phyloP scores from a whole-genome alignment of 1,284 basidiomycete genomes.

The Apiotrichum akiyoshidainum region DNA sequence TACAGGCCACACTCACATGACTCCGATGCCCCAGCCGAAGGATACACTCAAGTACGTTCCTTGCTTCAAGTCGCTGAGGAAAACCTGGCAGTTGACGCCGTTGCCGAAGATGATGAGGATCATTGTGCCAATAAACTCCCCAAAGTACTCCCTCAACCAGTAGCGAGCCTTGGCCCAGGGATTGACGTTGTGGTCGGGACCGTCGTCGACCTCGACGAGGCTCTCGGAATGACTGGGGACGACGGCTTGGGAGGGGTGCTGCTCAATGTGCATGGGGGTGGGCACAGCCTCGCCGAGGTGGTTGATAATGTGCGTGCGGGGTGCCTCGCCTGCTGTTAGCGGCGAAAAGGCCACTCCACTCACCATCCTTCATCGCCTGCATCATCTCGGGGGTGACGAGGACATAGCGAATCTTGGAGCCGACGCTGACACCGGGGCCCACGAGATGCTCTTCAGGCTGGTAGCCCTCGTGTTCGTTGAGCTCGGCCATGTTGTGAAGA shows the following conservation, averaged over 20 bases:
- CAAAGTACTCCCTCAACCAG: constrained; percentile 9
- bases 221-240: background rate
- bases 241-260: background rate
- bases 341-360: background rate
- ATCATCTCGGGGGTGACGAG: constrained; percentile 17
- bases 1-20: constrained; percentile 12
- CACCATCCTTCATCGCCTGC: constrained; percentile 8
- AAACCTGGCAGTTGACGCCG: constrained; percentile 20
- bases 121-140: constrained; percentile 20
- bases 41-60: constrained; percentile 15
- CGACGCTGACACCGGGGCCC: background rate
- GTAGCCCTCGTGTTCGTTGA: background rate
- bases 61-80: constrained; percentile 11
- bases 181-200: constrained; percentile 4
- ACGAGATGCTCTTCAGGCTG: background rate
- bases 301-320: background rate
- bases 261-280: background rate
- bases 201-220: background rate
- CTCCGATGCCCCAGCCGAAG: constrained; percentile 21
- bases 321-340: background rate
- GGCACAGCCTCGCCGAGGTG: background rate
- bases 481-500: background rate
- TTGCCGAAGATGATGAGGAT: constrained; percentile 20
- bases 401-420: constrained; percentile 4
- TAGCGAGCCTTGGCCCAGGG: constrained; percentile 5